Conservation (phyloP, 2,329 filamentous ascomycete genomes). For the Ophioceras dolichostomum region DNA sequence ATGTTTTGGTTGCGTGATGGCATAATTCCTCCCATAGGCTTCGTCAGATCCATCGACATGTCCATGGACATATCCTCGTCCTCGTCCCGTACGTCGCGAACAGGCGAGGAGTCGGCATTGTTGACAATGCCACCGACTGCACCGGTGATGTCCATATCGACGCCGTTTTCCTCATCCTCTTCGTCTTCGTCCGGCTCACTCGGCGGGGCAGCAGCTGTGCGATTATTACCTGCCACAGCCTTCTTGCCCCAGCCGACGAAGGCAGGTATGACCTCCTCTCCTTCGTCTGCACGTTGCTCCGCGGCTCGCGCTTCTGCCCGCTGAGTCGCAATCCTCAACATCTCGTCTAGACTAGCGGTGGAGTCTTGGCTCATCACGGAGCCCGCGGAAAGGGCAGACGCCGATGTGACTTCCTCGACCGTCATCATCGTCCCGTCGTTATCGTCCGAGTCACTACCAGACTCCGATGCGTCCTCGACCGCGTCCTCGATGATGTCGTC, state of each 20-base stretch:
- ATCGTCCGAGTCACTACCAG: slow-evolving; percentile 39
- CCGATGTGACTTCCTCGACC: slow-evolving; percentile 62
- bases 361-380: slow-evolving; percentile 49
- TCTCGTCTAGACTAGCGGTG: slow-evolving; percentile 64
- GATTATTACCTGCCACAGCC: slow-evolving; percentile 12
- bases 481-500: slow-evolving; percentile 43
- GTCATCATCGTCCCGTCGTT: slow-evolving; percentile 74
- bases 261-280: slow-evolving; percentile 62
- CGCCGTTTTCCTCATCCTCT: slow-evolving; percentile 13
- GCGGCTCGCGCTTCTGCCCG: slow-evolving; percentile 43
- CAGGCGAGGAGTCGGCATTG: slow-evolving; percentile 7
- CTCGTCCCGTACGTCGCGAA: slow-evolving; percentile 27
- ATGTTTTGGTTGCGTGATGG: too few relatives aligned
- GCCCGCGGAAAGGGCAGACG: slow-evolving; percentile 49
- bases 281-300: slow-evolving; percentile 46
- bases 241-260: slow-evolving; percentile 63
- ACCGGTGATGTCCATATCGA: slow-evolving; percentile 45
- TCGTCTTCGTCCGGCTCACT: slow-evolving; percentile 31
- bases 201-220: background rate
- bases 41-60: slow-evolving; percentile 36
- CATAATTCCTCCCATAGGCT: too few relatives aligned
- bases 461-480: slow-evolving; percentile 33
- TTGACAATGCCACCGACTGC: slow-evolving; percentile 29
- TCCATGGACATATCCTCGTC: slow-evolving; percentile 34
- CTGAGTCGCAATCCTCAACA: slow-evolving; percentile 60